Evolutionary conservation across 2,329 filamentous ascomycete species (phyloP), one percentile per base, ranked within the genome.

Genomic region (Pseudogymnoascus sp.): DNA sequence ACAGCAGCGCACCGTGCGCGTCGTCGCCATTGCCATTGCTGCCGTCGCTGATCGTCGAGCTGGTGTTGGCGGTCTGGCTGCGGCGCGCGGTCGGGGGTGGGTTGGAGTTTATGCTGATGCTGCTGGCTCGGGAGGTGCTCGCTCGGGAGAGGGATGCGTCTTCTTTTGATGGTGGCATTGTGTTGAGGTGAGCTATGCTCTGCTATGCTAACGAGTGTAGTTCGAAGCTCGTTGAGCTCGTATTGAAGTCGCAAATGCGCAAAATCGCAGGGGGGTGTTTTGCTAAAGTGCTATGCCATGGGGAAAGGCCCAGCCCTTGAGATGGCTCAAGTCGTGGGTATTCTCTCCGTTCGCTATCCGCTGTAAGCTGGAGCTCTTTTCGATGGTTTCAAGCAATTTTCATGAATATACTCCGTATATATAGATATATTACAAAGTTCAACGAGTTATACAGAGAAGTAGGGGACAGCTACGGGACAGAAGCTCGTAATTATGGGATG

Each of bases 41-140:
- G 44, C 38, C 15, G 38, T 44, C 26, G 62, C 71, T 73, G 50
- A 65, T 65, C n/a, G 70, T 57, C 5, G 72, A 72, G 62, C 69
- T 68, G 9, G 68, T 63, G 4, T 68, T 65, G 61, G 61, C 61
- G 11, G 65, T 63, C 61, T 68, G 69, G 42, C 66, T 68, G 17
- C 67, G 63, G 17, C 67, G 65, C 17, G 38, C 19, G 38, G 38
- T 42, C 38, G 38, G 38, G 17, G 38, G 38, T 4, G 17, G 38
- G 38, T n/a, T n/a, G 3, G n/a, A 2, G 38, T 42, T 42, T 17
- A 42, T 19, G 38, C 9, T 11, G 7, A 42, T 19, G 17, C 38
- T 42, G 38, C 38, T 42, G 7, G n/a, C 10, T 40, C 38, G 38
- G n/a, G 38, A 40, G 38, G n/a, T 40, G 38, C 9, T 40, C 38